Evolutionary conservation across 805 yeast genomes (phyloP).

Genomic region (Kuraishia capsulata): DNA sequence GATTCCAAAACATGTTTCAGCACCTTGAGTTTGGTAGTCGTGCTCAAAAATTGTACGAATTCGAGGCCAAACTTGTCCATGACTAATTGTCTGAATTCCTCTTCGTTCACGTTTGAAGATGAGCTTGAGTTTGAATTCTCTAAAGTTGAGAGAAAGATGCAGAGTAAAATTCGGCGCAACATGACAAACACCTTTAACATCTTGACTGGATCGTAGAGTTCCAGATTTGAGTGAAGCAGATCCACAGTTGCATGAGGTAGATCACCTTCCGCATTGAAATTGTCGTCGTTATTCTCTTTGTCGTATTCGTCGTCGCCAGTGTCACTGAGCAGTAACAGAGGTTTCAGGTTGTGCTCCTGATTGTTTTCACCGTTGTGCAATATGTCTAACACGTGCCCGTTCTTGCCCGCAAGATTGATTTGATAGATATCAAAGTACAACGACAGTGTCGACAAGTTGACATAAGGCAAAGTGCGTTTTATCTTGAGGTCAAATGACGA

Average conservation of each 20-base stretch:
- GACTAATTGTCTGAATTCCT: background rate
- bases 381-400: background rate
- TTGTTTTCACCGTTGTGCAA: background rate
- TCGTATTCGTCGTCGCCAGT: constrained; percentile 4
- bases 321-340: constrained; percentile 12
- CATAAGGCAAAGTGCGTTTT: constrained; percentile 8
- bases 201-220: background rate
- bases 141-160: constrained; percentile 12
- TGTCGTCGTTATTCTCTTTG: background rate
- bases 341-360: constrained; percentile 9
- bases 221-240: background rate
- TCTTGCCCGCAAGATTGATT: constrained; percentile 12
- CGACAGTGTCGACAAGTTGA: constrained; percentile 10
- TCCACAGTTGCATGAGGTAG: too few species aligned
- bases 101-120: background rate
- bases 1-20: background rate
- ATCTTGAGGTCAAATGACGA: constrained; percentile 10
- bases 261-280: too few species aligned
- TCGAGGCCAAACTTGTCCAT: background rate
- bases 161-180: constrained; percentile 14
- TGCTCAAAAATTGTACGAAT: background rate
- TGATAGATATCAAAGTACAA: constrained; percentile 16
- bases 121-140: constrained; percentile 5
- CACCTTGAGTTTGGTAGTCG: background rate
- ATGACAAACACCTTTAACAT: constrained; percentile 5